A percentile compares a stretch with the other conserved stretches of the same genome.
These are phyloP conservation scores for Trichophyton schoenleinii DNA, from an alignment of 2,329 filamentous ascomycete genomes.

Conservation along the genomic window DNA sequence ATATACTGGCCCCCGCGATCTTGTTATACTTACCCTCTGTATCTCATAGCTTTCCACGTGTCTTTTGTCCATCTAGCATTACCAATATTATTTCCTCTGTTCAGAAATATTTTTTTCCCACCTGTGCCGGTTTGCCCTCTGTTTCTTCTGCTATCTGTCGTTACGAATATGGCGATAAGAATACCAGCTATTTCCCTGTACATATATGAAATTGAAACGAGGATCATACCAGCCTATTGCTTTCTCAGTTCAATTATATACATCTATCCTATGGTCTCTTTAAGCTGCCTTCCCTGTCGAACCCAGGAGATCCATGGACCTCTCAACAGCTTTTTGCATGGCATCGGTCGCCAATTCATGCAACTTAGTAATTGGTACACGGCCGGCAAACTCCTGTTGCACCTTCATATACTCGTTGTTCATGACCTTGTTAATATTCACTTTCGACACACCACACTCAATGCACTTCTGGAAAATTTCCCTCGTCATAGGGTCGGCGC, in stretches of 20 bases:
- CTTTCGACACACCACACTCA: conserved; percentile 42
- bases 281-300: conserved; percentile 26
- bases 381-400: conserved; percentile 38
- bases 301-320: conserved; percentile 42
- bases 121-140: not conserved
- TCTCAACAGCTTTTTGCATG: conserved; percentile 45
- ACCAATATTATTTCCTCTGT: conserved; percentile 2
- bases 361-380: conserved; percentile 40
- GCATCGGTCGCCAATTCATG: conserved; percentile 43
- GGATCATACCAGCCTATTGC: not conserved
- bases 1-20: not conserved
- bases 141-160: not conserved
- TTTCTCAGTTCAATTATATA: not conserved
- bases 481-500: conserved; percentile 45
- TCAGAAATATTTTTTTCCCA: not conserved
- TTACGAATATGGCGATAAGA: not conserved
- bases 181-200: not conserved
- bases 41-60: not conserved
- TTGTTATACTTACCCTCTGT: not conserved
- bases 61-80: not conserved
- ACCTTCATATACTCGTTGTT: conserved; percentile 40
- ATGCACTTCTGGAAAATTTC: conserved; percentile 45
- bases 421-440: conserved; percentile 50
- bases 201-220: conserved; percentile 1
- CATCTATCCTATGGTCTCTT: not conserved